Percentiles rank a stretch among this genome's conserved stretches.
Conservation (phyloP, 2,329 filamentous ascomycete genomes). For the Tolypocladium pustulatum region DNA sequence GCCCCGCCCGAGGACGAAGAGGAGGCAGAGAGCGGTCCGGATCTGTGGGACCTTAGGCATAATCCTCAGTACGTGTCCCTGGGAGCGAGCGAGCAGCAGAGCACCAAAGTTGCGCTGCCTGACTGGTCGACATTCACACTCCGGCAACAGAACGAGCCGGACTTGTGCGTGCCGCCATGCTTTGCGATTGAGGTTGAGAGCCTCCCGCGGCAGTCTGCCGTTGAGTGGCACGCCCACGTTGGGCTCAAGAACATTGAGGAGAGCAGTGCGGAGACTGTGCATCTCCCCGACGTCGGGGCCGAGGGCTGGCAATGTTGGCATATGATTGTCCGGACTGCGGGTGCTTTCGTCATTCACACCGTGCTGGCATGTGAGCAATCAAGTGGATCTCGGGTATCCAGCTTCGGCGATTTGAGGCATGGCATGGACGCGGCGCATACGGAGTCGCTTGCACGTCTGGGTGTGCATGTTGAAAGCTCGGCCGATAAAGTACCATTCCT, state of each 20-base stretch:
- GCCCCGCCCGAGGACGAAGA: conserved; percentile 33
- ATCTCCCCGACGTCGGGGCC: conserved; percentile 6
- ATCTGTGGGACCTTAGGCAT: conserved; percentile 60
- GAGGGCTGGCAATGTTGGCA: conserved; percentile 20
- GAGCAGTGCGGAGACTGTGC: conserved; percentile 14
- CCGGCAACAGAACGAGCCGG: conserved; percentile 23
- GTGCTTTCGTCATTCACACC: conserved; percentile 18
- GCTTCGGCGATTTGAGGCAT: conserved; percentile 6
- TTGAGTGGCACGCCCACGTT: conserved; percentile 75
- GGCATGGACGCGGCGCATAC: conserved; percentile 10
- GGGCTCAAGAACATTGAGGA: conserved; percentile 36
- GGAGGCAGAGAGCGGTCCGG: conserved; percentile 38
- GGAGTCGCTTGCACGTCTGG: conserved; percentile 12
- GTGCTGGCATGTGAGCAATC: conserved; percentile 10
- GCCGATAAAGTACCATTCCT: conserved; percentile 15
- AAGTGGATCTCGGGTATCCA: background rate
- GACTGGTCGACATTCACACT: conserved; percentile 36
- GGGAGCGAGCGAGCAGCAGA: conserved; percentile 14
- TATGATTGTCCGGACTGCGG: conserved; percentile 11
- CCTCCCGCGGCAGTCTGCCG: conserved; percentile 60
- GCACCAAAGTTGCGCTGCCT: conserved; percentile 27
- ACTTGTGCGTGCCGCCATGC: conserved; percentile 47
- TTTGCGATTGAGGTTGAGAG: conserved; percentile 67
- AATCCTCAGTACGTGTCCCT: conserved; percentile 38
- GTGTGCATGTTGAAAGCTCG: conserved; percentile 3